phyloP scores from a whole-genome alignment of 768 basidiomycete genomes.

The Serendipita sp. region DNA sequence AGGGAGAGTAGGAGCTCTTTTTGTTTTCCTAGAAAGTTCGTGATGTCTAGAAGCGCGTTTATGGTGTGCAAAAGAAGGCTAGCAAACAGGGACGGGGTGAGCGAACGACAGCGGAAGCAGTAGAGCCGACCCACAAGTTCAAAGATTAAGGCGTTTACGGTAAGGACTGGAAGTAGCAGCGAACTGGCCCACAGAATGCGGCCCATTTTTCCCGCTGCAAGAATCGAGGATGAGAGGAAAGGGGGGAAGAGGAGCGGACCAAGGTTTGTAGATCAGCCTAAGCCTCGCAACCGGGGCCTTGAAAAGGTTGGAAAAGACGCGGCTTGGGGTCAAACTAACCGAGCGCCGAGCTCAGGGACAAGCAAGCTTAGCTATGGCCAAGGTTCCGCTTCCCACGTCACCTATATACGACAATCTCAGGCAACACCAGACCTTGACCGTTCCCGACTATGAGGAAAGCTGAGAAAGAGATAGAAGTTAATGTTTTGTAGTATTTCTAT shows the following conservation, averaged over 20 bases:
- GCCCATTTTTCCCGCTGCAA: neutral
- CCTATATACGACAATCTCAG: too few species aligned
- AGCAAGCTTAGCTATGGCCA: neutral
- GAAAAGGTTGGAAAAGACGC: neutral
- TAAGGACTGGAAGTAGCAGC: neutral
- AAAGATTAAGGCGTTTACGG: neutral
- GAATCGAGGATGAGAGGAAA: neutral
- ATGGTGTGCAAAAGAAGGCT: neutral
- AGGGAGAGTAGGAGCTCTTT: conserved; percentile 11
- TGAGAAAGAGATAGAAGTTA: too few species aligned
- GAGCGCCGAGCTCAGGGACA: neutral
- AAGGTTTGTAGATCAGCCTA: neutral
- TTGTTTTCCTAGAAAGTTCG: neutral
- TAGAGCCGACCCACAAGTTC: neutral
- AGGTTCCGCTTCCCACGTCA: neutral
- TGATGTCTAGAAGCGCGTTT: neutral
- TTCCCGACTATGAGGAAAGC: neutral
- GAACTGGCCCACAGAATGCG: neutral
- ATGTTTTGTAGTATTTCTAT: too few species aligned
- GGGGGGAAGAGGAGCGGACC: neutral
- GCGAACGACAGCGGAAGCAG: neutral
- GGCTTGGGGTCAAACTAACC: neutral
- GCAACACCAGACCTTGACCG: neutral
- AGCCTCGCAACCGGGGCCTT: neutral
- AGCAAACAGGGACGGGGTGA: neutral